phyloP scores from a whole-genome alignment of 768 basidiomycete genomes.

The Auricularia auricula-judae region DNA sequence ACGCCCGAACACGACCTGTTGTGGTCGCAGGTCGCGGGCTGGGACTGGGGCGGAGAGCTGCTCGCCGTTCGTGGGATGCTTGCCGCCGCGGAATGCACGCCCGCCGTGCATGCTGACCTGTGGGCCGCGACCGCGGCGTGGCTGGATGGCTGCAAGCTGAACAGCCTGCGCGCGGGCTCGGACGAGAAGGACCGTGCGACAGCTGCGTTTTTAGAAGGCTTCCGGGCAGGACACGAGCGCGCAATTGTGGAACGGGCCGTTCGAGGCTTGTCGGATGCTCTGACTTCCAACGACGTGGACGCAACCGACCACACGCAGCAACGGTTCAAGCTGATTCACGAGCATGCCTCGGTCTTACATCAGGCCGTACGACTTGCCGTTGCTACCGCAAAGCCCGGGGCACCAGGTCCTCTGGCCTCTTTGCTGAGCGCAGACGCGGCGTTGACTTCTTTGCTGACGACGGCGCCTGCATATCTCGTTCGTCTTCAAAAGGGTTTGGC shows the following conservation, averaged over 20 bases:
- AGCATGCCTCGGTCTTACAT: not conserved
- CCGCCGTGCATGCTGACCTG: slow-evolving; percentile 19
- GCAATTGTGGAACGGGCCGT: too few species aligned
- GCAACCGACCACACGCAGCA: not conserved
- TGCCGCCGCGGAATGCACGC: slow-evolving; percentile 23
- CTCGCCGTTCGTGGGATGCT: slow-evolving; percentile 14
- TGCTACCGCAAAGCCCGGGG: not conserved
- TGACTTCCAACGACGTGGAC: too few species aligned
- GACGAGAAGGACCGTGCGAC: slow-evolving; percentile 33
- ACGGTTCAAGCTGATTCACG: slow-evolving; percentile 2
- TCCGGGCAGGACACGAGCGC: too few species aligned
- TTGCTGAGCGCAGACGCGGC: too few species aligned
- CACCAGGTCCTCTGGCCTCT: too few species aligned
- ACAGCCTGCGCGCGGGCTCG: slow-evolving; percentile 56
- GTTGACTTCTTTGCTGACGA: too few species aligned
- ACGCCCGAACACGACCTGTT: slow-evolving; percentile 77
- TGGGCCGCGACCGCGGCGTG: slow-evolving; percentile 54
- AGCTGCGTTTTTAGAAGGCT: not conserved
- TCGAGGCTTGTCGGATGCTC: too few species aligned
- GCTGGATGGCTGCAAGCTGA: slow-evolving; percentile 68
- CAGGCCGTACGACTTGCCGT: slow-evolving; percentile 2
- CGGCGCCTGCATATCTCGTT: too few species aligned
- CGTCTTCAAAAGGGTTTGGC: too few species aligned
- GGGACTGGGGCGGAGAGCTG: slow-evolving; percentile 60
- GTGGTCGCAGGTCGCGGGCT: slow-evolving; percentile 79